Conservation (phyloP, 2,329 filamentous ascomycete genomes). For the Hypoxylon sp. region DNA sequence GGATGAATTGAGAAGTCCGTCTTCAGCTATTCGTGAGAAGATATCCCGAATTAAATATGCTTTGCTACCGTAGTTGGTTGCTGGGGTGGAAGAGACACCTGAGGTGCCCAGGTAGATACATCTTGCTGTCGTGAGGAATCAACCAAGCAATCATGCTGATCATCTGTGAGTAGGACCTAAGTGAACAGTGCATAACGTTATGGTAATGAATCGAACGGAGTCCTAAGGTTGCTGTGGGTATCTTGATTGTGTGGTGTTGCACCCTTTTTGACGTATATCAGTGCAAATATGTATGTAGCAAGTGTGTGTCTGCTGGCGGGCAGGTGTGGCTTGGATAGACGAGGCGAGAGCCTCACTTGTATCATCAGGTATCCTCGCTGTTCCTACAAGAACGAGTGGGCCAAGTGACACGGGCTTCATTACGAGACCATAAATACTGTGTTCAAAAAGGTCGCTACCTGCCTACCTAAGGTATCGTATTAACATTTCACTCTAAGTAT, state of each 20-base stretch:
- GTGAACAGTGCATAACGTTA: background rate
- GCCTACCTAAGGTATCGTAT: no score
- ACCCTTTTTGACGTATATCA: background rate
- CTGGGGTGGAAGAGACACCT: background rate
- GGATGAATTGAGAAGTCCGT: background rate
- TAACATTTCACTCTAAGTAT: no score
- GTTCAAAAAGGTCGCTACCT: no score
- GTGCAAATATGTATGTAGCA: background rate
- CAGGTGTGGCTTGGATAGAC: background rate
- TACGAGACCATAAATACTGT: no score
- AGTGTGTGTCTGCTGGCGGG: background rate
- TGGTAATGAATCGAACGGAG: background rate
- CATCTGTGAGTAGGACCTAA: background rate
- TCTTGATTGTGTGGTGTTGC: background rate
- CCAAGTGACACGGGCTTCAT: no score
- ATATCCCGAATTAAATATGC: background rate
- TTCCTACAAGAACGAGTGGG: no score
- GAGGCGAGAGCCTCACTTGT: background rate
- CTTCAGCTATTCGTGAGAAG: no score
- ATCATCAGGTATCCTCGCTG: background rate
- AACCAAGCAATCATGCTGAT: background rate
- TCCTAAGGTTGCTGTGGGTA: background rate
- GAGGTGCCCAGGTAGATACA: background rate
- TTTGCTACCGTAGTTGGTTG: background rate
- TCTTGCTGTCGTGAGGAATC: background rate